phyloP scores from a whole-genome alignment of 257 asterid species.

The Solanum microdontum region DNA sequence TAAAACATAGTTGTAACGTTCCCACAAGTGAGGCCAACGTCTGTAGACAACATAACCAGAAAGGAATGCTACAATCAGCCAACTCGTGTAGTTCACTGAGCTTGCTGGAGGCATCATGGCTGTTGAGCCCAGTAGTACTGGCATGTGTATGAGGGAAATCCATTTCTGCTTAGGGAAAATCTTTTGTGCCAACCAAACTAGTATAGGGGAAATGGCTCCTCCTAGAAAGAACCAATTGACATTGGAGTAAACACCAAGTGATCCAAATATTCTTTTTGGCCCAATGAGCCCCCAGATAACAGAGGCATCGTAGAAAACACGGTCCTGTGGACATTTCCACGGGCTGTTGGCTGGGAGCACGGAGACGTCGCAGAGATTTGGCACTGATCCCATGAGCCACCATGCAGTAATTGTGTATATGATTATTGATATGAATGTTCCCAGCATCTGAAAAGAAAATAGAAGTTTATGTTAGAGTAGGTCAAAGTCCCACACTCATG shows the following conservation, averaged over 20 bases:
- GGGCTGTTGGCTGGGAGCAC: conserved; percentile 26
- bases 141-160: conserved; percentile 34
- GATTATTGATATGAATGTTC: conserved; percentile 26
- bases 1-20: conserved; percentile 37
- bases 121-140: conserved; percentile 34
- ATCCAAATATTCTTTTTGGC: conserved; percentile 42
- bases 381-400: conserved; percentile 42
- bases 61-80: conserved; percentile 27
- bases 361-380: conserved; percentile 34
- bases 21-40: conserved; percentile 34
- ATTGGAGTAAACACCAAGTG: conserved; percentile 26
- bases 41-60: conserved; percentile 34
- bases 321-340: conserved; percentile 46
- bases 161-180: conserved; percentile 26
- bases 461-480: neutral
- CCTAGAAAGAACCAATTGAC: conserved; percentile 49
- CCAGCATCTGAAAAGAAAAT: conserved; percentile 21
- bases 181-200: conserved; percentile 29
- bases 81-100: conserved; percentile 44
- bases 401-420: conserved; percentile 29
- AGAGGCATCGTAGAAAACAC: conserved; percentile 41
- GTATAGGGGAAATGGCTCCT: conserved; percentile 32
- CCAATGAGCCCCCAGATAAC: conserved; percentile 61
- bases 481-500: neutral
- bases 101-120: conserved; percentile 47